Evolutionary conservation across 192 early-diverging fungal species (phyloP), one percentile per base, ranked within the genome.

Genomic region (Thoreauomyces humboldtii): DNA sequence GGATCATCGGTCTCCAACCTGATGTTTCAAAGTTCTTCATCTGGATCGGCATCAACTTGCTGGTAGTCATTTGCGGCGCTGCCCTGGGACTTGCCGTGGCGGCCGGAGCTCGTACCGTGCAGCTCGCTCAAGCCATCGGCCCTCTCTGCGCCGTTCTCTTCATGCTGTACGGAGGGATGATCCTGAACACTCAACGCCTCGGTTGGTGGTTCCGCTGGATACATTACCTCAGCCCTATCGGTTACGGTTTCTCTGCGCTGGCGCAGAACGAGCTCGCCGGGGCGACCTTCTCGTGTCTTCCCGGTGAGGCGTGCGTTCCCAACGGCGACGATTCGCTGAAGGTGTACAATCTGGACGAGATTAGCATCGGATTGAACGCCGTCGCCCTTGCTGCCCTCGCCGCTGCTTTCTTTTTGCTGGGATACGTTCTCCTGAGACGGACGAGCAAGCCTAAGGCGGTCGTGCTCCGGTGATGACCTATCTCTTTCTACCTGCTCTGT

Each of bases 111-210:
- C 67, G 63, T 33, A 74, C 33, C 32, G 59, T 71, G 12, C 53
- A 54, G 42, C 54, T 74, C 11, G 74, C 69, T 14, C 71, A 73
- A 50, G 76, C 73, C 50, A 28, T 76, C 6, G 72, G 59, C 4
- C 78, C 78, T 3, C 38, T 76, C 14, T 29, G 68, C 32, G 59
- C 71, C 34, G 60, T 71, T 29, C 33, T 80, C 17, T 80, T 80
- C 44, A 43, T 76, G 15, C 36, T 76, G 7, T 80, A 76, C 68
- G 70, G 67, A 52, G 78, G 78, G 0, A 56, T 69, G 2, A 24
- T 76, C 11, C 24, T 79, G 7, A 79, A 79, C 56, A 45, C 24
- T 45, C 41, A 29, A 2, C n/a, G 17, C 36, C 33, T 61, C 31
- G 59, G 59, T 22, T 61, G 59, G 59, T 61, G 59, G 59, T 61